Evolutionary conservation across 345 rosid species (phyloP), one percentile per base, ranked within the genome.

Genomic region (Lepidium africanum): DNA sequence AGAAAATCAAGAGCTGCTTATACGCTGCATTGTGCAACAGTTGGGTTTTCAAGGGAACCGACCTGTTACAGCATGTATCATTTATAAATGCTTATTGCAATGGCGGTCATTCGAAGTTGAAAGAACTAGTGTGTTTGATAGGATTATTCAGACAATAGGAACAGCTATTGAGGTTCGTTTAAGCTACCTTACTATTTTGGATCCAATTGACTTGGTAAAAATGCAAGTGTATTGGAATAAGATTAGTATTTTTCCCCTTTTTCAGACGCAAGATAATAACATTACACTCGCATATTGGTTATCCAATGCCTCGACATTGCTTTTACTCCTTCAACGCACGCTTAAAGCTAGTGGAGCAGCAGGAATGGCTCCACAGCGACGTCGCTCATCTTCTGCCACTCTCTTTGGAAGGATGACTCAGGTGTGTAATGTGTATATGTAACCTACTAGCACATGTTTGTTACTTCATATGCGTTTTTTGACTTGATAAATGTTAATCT

Each of bases 101-200:
- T 90, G 98, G 98, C 82, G 98, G 77, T 92, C 98, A 17, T 92
- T 92, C 77, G 98, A 92, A 82, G 98, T 92, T 50, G 98, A 90
- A 79, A 59, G 96, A 45, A 90, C 96, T 3, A 87, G 96, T 30
- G 89, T 92, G 53, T 92, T 92, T 54, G 98, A 90, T 75, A 83
- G 91, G 52, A 89, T 92, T 74, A 90, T 92, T 84, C 96, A 89
- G 77, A 92, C 93, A 33, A 89, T 87, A 59, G 96, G 96, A 71
- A 80, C 84, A 65, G 96, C 96, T 54, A 92, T 89, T 68, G 98
- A 89, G 95, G 97, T 91, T 56, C 0, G 17, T 25, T 67, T 57
- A 6, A 56, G 67, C 43, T 63, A 11, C 42, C 27, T 33, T 12
- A 11, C n/a, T 5, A 7, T 40, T 5, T 13, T 8, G 19, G 33